These are phyloP conservation scores for Lentinula raphanica DNA, from an alignment of 768 basidiomycete species.

Conservation along the genomic window DNA sequence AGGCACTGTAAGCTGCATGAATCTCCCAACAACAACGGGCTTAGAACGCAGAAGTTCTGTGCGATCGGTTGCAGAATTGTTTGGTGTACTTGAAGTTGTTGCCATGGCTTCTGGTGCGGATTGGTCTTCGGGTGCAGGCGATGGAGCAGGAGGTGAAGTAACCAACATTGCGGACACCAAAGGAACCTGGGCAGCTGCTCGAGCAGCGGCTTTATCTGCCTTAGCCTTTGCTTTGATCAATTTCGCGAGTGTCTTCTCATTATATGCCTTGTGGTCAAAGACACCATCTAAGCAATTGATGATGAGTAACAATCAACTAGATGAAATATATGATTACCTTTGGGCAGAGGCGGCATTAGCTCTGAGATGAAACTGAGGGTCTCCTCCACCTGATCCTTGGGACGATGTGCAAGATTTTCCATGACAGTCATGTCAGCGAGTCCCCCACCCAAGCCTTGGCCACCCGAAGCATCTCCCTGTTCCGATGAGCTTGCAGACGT, in stretches of 20 bases:
- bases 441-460: constrained; percentile 83
- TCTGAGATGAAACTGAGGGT: constrained; percentile 85
- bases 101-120: constrained; percentile 20
- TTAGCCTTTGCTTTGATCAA: constrained; percentile 81
- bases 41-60: constrained; percentile 73
- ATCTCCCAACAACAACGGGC: constrained; percentile 71
- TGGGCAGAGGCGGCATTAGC: constrained; percentile 87
- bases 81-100: constrained; percentile 25
- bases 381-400: constrained; percentile 97
- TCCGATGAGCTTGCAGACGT: constrained; percentile 44
- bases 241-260: constrained; percentile 75
- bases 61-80: constrained; percentile 45
- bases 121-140: constrained; percentile 20
- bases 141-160: constrained; percentile 20
- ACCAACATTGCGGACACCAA: constrained; percentile 21
- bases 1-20: constrained; percentile 86
- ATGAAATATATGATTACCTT: constrained; percentile 45
- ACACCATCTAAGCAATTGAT: constrained; percentile 68
- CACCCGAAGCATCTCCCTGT: constrained; percentile 53
- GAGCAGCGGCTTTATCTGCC: constrained; percentile 69
- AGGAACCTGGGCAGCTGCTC: constrained; percentile 41
- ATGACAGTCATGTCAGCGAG: constrained; percentile 96
- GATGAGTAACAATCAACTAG: constrained; percentile 9
- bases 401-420: constrained; percentile 93
- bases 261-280: constrained; percentile 87